A percentile compares a stretch with the other conserved stretches of the same genome.
Evolutionary conservation across 2,329 filamentous ascomycete species (phyloP).

Genomic region (Pyrenophora graminea): DNA sequence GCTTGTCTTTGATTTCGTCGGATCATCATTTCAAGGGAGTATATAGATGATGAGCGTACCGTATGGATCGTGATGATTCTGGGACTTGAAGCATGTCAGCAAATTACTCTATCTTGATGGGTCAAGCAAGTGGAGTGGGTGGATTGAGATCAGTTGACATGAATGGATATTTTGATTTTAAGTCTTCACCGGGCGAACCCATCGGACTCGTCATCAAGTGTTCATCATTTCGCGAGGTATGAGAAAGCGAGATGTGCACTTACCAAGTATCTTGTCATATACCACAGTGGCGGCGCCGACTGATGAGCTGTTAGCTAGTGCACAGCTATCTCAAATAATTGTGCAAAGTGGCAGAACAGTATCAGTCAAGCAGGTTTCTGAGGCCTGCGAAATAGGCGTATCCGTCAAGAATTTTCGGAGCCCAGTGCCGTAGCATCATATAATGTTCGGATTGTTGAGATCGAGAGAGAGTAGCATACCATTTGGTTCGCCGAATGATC

Average conservation of each 20-base stretch:
- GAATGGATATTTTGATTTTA: conserved; percentile 68
- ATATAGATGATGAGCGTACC: conserved; percentile 24
- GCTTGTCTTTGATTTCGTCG: conserved; percentile 85
- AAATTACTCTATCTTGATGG: conserved; percentile 3
- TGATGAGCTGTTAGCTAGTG: conserved; percentile 14
- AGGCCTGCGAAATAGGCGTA: conserved; percentile 91
- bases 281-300: background rate
- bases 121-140: background rate
- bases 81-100: conserved; percentile 11
- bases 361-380: conserved; percentile 99
- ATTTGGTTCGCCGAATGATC: background rate
- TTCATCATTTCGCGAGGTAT: conserved; percentile 50
- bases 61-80: conserved; percentile 7
- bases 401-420: conserved; percentile 86
- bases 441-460: conserved; percentile 22
- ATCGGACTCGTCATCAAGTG: conserved; percentile 78
- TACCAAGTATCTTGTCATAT: conserved; percentile 11
- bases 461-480: conserved; percentile 32
- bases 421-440: conserved; percentile 96
- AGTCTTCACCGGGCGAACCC: conserved; percentile 69
- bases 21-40: conserved; percentile 69
- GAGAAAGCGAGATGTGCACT: conserved; percentile 17
- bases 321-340: conserved; percentile 1
- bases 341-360: conserved; percentile 14
- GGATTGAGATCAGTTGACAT: conserved; percentile 56